Evolutionary conservation across 208 protist genomes (phyloP).

Genomic region (Herpetomonas samuelpessoai): DNA sequence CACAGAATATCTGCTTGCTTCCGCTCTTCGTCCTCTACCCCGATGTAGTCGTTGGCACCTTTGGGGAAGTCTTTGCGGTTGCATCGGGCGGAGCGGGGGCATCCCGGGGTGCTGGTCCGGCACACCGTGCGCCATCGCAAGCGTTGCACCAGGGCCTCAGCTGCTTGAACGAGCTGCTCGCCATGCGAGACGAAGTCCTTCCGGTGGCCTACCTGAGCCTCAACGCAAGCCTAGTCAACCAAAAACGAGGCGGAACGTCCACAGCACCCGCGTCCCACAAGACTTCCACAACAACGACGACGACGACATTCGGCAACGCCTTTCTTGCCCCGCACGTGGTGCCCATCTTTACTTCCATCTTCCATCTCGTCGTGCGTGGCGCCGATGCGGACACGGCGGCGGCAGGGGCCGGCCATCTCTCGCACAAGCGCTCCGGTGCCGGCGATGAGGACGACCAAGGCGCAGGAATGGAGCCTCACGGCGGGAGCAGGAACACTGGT

Average conservation of each 20-base stretch:
- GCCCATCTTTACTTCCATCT: conserved; percentile 63
- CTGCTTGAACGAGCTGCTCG: conserved; percentile 69
- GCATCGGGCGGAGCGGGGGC: neutral
- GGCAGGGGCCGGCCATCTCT: neutral
- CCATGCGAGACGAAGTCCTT: conserved; percentile 40
- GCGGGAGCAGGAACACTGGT: too few species aligned
- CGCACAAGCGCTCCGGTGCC: neutral
- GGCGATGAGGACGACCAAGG: conserved; percentile 1
- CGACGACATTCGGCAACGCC: conserved; percentile 39
- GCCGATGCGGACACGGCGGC: conserved; percentile 14
- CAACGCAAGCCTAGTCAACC: neutral
- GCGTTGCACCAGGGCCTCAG: conserved; percentile 63
- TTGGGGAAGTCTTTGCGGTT: conserved; percentile 73
- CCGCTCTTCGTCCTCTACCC: conserved; percentile 58
- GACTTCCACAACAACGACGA: neutral
- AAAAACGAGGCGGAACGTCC: neutral
- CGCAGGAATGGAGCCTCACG: too few species aligned
- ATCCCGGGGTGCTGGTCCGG: neutral
- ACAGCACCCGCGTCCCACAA: neutral
- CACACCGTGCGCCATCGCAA: conserved; percentile 35
- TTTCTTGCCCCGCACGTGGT: conserved; percentile 64
- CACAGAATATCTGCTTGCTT: conserved; percentile 38
- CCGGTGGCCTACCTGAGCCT: conserved; percentile 11
- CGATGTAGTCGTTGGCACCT: conserved; percentile 42
- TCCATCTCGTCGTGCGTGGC: conserved; percentile 61